Base-by-base conservation (phyloP, 768 basidiomycete species). In the Ephemerocybe angulata region DNA sequence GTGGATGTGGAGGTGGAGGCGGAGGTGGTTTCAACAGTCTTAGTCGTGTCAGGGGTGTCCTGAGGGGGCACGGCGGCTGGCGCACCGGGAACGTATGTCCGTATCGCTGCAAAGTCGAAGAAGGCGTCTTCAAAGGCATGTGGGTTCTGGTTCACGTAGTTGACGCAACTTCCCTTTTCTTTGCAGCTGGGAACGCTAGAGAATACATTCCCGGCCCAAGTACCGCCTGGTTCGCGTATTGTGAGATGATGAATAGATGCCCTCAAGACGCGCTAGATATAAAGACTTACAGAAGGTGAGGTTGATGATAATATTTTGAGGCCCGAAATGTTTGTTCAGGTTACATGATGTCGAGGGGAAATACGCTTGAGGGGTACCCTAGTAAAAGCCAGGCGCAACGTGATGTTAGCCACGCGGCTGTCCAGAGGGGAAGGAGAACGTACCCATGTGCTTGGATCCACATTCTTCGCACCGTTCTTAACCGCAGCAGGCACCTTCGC, bases 231-330 rank as follows among this genome's bases (percentile, higher is more conserved):
- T n/a, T n/a, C n/a, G n/a, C 4, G 13, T 17, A 35, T 10, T 8
- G 12, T 38, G 24, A 22, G 10, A 22, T 48, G 22, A 24, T 22
- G 19, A 31, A 22, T 56, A n/a, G 12, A 38, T 35, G 3, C 25
- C 7, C 2, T 13, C 6, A 29, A 15, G n/a, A n/a, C n/a, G n/a
- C n/a, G n/a, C n/a, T n/a, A n/a, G n/a, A 43, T 33, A 4, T 29
- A 56, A 17, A 6, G 13, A 60, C 44, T 66, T 43, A 68, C 77
- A 78, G 49, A 78, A 69, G 1, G 76, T 76, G 30, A 78, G 57
- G 55, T 88, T 83, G 58, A 89, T 86, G 61, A 87, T 76, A 51
- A 88, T 85, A 58, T 83, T 84, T 61, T 86, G 75, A 15, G 72
- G 61, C 11, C 70, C 69, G 59, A 87, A 85, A 52, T 81, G 73